These are phyloP conservation scores for Ustilago esculenta DNA, from an alignment of 1,284 basidiomycete species.

Conservation along the genomic window DNA sequence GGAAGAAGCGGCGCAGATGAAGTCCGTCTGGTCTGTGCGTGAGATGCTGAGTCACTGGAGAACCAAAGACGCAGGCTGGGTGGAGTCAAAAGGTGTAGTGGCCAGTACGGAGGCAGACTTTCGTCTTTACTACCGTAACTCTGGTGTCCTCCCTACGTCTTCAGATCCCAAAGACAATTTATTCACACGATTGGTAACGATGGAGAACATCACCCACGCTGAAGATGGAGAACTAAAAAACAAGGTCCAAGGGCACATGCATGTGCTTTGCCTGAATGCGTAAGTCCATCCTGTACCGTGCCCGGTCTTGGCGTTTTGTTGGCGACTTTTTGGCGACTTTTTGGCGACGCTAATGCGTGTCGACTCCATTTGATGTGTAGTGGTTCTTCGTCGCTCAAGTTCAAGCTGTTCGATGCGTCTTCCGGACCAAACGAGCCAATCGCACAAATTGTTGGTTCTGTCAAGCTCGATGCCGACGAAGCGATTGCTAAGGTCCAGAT, in stretches of 20 bases:
- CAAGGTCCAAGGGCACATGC: background rate
- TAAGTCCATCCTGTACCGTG: background rate
- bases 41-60: constrained; percentile 6
- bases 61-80: too few relatives aligned
- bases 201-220: constrained; percentile 6
- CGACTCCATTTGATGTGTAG: constrained; percentile 5
- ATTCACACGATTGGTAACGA: background rate
- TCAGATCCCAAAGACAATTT: too few relatives aligned
- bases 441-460: background rate
- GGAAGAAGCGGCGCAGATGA: too few relatives aligned
- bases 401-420: constrained; percentile 22
- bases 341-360: too few relatives aligned
- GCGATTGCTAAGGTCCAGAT: background rate
- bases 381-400: constrained; percentile 42
- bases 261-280: constrained; percentile 10
- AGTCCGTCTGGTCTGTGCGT: constrained; percentile 9
- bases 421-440: background rate
- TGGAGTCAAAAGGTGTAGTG: too few relatives aligned
- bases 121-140: too few relatives aligned
- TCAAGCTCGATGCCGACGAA: background rate
- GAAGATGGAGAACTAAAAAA: background rate
- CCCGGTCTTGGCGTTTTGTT: too few relatives aligned
- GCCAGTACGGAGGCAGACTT: too few relatives aligned
- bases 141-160: too few relatives aligned
- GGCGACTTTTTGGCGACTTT: too few relatives aligned